Evolutionary conservation across 805 yeast species (phyloP).

Genomic region (Groenewaldozyma salmanticensis): DNA sequence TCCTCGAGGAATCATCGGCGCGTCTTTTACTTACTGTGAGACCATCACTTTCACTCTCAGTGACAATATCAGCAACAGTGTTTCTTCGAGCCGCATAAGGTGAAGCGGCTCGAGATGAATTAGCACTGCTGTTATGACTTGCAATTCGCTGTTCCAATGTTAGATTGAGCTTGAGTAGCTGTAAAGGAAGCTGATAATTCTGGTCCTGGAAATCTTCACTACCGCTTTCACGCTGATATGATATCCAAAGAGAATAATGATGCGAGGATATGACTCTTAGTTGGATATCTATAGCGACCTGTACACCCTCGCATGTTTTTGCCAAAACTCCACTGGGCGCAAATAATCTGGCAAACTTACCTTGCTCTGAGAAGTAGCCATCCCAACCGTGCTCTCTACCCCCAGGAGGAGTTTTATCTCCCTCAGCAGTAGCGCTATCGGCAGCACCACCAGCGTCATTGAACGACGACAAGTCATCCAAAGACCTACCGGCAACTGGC

Average conservation of each 20-base stretch:
- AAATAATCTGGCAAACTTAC: slow-evolving; percentile 12
- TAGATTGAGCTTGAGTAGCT: no score
- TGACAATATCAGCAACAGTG: background rate
- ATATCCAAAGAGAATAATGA: slow-evolving; percentile 69
- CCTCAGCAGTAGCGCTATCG: background rate
- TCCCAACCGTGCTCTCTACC: no score
- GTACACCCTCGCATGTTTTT: slow-evolving; percentile 57
- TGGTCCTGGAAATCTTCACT: background rate
- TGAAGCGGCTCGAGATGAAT: no score
- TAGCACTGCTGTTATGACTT: background rate
- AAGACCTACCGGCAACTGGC: background rate
- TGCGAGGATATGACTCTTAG: slow-evolving; percentile 56
- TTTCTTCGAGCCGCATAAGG: background rate
- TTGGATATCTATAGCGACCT: slow-evolving; percentile 66
- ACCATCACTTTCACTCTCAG: background rate
- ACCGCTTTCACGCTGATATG: slow-evolving; percentile 49
- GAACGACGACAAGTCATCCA: no score
- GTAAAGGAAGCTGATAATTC: background rate
- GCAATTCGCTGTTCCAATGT: background rate
- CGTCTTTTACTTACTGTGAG: no score
- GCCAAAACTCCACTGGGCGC: slow-evolving; percentile 51
- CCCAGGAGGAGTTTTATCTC: background rate
- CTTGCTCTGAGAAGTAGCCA: background rate
- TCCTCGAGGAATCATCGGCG: background rate
- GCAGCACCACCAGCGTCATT: no score